These are phyloP conservation scores for Purshia tridentata DNA, from an alignment of 306 rosid genomes.

Conservation along the genomic window DNA sequence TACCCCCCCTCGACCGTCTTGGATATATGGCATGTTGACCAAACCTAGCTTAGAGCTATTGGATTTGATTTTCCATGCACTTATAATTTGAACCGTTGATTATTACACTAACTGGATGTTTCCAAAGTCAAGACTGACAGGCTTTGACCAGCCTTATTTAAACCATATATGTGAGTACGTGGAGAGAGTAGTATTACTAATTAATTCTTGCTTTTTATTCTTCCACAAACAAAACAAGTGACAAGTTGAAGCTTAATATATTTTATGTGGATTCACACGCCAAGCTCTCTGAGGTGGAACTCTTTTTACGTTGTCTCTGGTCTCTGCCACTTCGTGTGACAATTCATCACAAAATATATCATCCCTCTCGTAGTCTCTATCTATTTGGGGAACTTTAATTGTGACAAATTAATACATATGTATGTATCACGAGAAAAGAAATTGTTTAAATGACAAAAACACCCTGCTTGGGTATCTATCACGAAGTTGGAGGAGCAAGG, in stretches of 20 bases:
- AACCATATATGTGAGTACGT: background rate
- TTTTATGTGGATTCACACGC: conserved; percentile 33
- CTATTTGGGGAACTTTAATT: background rate
- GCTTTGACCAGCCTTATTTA: conserved; percentile 18
- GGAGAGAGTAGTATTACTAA: background rate
- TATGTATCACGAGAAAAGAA: background rate
- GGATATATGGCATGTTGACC: conserved; percentile 19
- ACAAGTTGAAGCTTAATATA: background rate
- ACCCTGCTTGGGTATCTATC: conserved; percentile 3
- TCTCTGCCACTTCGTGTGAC: conserved; percentile 13
- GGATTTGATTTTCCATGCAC: conserved; percentile 30
- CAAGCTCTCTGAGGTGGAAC: conserved; percentile 26
- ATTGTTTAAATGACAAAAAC: conserved; percentile 41
- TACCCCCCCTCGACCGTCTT: background rate
- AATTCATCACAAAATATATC: background rate
- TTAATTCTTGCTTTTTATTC: background rate
- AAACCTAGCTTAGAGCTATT: background rate
- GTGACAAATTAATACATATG: background rate
- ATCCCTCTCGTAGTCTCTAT: background rate
- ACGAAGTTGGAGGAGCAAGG: background rate
- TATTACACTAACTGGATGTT: conserved; percentile 23
- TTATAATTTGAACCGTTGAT: conserved; percentile 26
- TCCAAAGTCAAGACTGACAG: conserved; percentile 24
- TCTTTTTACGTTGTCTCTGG: conserved; percentile 15
- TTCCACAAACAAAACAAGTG: background rate